Evolutionary conservation across 192 early-diverging fungal species (phyloP), one percentile per base, ranked within the genome.

Genomic region (Geosiphon pyriformis): DNA sequence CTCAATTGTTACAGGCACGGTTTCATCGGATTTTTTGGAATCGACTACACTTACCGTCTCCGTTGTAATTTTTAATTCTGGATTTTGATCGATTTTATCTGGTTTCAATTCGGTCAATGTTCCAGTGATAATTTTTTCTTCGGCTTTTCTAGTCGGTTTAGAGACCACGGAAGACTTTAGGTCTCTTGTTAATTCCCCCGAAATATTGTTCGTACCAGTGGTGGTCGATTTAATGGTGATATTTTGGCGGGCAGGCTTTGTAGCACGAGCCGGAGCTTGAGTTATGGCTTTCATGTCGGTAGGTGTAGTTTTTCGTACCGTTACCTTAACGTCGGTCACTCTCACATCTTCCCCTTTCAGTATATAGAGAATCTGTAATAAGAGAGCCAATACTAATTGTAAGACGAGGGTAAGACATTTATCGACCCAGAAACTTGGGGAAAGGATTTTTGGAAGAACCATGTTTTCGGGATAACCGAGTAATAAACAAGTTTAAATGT

Each of bases 21-120:
- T 27, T 55, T 11, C 22, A 1, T n/a, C 17, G 1, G 26, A n/a
- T 55, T 55, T 54, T 7, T n/a, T 26, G 6, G 17, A 7, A 54
- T 54, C n/a, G 52, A 54, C 7, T n/a, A 22, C 6, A 17, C 6
- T 10, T 10, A 17, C 7, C 42, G 17, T 46, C 6, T 6, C 6
- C 6, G 23, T 26, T 54, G 8, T 22, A 6, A 11, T 54, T 26
- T 54, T 26, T 22, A n/a, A 8, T 7, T n/a, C n/a, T 54, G 8
- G 8, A 26, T 22, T 26, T 26, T 54, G 12, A 54, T 54, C 52
- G n/a, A 54, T 4, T 54, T 64, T 31, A 20, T 52, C 61, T 4
- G 37, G 23, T 48, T 61, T 61, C 25, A 61, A 61, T 46, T 61
- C 59, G 1, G 37, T 31, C 12, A n/a, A 42, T 29, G 37, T 61